Base-by-base conservation (phyloP, 2,329 filamentous ascomycete species). In the Trichoderma oligosporum region DNA sequence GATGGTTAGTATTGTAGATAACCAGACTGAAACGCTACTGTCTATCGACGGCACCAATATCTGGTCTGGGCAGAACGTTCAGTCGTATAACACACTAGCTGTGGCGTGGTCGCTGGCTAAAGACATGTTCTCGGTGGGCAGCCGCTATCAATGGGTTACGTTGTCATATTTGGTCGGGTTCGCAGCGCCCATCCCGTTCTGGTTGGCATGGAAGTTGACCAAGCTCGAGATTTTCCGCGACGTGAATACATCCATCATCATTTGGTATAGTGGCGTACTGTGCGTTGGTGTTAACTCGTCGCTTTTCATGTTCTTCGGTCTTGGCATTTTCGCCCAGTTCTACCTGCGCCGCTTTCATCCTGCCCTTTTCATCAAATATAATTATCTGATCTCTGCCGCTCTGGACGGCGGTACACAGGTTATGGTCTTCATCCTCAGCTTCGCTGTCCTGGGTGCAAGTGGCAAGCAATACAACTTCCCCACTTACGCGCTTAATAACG, bases 41-140 rank as follows among this genome's bases (percentile, higher is more conserved):
- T 60, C 68, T 6, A 67, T 68, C 18, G 67, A 74, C 18, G 76
- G 63, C 33, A 71, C 69, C 56, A 75, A 73, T 60, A 73, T 77
- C 49, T 80, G 77, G 77, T 75, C 72, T 9, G 63, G 63, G n/a
- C 72, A 76, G 11, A 72, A 74, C 36, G 68, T 79, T 2, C 77
- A 81, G 61, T 68, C 70, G 2, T 75, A 72, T 68, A 80, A 80
- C 61, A 72, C 75, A 1, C 62, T 61, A 6, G 66, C 66, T 1
- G 62, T 69, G 11, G 62, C 67, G 7, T 68, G 67, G 67, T 61
- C 65, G 11, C 41, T 64, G 18, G 61, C 66, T 20, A 60, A 64
- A 7, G 61, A 67, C 25, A 59, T 64, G 7, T 66, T 61, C 39
- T 59, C 48, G n/a, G 58, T 53, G 49, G 60, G 60, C 42, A 57